phyloP scores from a whole-genome alignment of 116 monocot genomes.

The Trichopus zeylanicus region DNA sequence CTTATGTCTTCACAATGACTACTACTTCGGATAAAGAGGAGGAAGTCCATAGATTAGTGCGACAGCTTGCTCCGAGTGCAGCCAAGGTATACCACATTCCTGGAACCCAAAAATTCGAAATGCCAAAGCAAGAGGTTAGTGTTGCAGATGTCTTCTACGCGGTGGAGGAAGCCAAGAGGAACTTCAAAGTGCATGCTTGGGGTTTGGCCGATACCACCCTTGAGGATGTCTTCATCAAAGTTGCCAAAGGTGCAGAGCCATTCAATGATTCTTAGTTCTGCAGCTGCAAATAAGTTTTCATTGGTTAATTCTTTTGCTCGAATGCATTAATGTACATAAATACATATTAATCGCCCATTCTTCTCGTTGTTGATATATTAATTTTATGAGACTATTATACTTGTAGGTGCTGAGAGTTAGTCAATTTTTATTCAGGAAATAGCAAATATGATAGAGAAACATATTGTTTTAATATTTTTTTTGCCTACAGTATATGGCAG shows the following conservation, averaged over 20 bases:
- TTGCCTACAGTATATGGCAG: too few relatives aligned
- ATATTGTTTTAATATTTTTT: too few relatives aligned
- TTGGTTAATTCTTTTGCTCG: too few relatives aligned
- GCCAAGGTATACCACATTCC: constrained; percentile 8
- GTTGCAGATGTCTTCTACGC: constrained; percentile 8
- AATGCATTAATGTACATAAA: too few relatives aligned
- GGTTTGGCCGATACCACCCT: constrained; percentile 23
- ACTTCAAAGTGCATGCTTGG: constrained; percentile 11
- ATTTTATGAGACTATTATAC: too few relatives aligned
- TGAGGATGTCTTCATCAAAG: constrained; percentile 60
- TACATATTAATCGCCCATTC: too few relatives aligned
- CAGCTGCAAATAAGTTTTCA: too few relatives aligned
- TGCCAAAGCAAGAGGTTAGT: constrained; percentile 16
- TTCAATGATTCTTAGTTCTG: too few relatives aligned
- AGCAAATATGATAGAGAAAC: too few relatives aligned
- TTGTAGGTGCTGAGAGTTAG: too few relatives aligned
- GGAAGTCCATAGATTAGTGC: constrained; percentile 8
- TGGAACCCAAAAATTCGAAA: constrained; percentile 15
- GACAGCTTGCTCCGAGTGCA: constrained; percentile 1
- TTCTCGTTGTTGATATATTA: too few relatives aligned
- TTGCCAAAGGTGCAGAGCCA: constrained; percentile 42
- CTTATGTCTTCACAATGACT: constrained; percentile 12
- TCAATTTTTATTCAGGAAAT: too few relatives aligned
- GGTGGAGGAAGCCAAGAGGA: constrained; percentile 5
- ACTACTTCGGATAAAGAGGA: constrained; percentile 10